Base-by-base conservation (phyloP, 306 rosid genomes). In the Rosa multiflora region DNA sequence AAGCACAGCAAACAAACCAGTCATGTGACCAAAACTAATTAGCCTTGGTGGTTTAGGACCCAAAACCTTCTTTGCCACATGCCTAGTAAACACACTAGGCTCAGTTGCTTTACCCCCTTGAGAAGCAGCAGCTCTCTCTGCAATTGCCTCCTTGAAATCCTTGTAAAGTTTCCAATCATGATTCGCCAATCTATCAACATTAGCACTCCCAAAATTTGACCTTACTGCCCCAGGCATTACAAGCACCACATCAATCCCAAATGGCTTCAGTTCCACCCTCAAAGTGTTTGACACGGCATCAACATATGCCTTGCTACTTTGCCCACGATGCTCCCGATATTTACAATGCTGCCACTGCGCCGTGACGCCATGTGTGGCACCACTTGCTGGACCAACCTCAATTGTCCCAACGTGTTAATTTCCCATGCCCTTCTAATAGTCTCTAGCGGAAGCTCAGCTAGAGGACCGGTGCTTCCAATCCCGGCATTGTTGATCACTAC, bases 1-100 rank as follows among this genome's bases (percentile, higher is more conserved):
- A 67, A 92, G 94, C 44, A 91, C 40, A 3, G 87, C 73, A 77
- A 94, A 92, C 87, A 89, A 80, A 42, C 81, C 83, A 68, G 91
- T 87, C 97, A 92, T 83, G 79, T 88, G 95, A 69, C 97, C 98
- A 83, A 88, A 89, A 52, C 76, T 83, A 82, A 92, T 89, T 37
- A 88, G 78, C 85, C 77, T 94, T 0, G 97, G 97, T 55, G 93
- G 93, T 47, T 68, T 91, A 10, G 77, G 75, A 3, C 88, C 64
- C 73, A 91, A 79, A 42, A 92, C 90, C 66, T 87, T 89, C 10
- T 43, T 78, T 47, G 82, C 97, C 32, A 91, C 97, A 68, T 89
- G 87, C 63, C 88, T 78, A 0, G 98, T 97, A 81, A 92, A 91
- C 52, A 84, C 84, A 21, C 80, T 46, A 69, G 90, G 92, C 64